Evolutionary conservation across 352 stramenopile species (phyloP), one percentile per base, ranked within the genome.

Genomic region (Aphanomyces cochlioides): DNA sequence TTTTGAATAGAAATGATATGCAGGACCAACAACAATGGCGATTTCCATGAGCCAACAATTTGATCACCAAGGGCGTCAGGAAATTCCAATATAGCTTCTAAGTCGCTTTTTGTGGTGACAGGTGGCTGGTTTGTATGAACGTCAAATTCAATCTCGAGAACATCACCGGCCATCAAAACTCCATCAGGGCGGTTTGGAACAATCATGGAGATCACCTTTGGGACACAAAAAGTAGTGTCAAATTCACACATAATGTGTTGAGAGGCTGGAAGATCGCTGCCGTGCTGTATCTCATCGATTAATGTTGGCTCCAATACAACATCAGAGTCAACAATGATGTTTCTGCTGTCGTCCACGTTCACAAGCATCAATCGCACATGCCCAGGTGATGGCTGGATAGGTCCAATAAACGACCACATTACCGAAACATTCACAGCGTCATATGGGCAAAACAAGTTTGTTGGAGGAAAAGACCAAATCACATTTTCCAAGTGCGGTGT

Each of bases 21-120:
- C 36, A 93, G 74, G 36, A 69, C 64, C 38, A 93, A 64, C 7
- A 81, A 72, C 17, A 70, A 75, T n/a, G 17, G 75, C 78, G 53
- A 90, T 61, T 1, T 57, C 69, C 10, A 68, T 73, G 79, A 82
- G 88, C 13, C 38, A 38, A 1, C 80, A 80, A 41, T 66, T 12
- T 78, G 73, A 21, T 88, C 77, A 47, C 83, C 85, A 68, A 93
- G 63, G 67, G 91, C 88, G 41, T 77, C 73, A 7, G 78, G 74
- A 63, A 93, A 88, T 12, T 17, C 38, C 3, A 93, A 74, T 56
- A 87, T 79, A 1, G 38, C 39, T 40, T 78, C 73, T n/a, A 93
- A 78, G 3, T 77, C 72, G 5, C 75, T 37, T 15, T 78, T 81
- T 0, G 75, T 74, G 5, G 15, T 39, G 3, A 69, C 76, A 19